These are phyloP conservation scores for Amyloporia xantha DNA, from an alignment of 768 basidiomycete species.

Conservation along the genomic window DNA sequence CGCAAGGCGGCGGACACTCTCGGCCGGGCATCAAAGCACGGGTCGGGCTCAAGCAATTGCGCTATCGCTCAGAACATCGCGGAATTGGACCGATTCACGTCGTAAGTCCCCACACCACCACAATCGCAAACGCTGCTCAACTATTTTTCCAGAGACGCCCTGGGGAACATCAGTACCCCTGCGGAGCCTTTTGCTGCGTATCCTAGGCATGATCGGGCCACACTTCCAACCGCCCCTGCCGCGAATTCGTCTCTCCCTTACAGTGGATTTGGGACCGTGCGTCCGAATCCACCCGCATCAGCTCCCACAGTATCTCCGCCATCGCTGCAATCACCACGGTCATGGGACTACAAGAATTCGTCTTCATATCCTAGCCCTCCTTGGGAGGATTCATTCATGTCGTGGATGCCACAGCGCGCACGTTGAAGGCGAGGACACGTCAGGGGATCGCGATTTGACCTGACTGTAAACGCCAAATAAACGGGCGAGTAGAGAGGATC, in stretches of 20 bases:
- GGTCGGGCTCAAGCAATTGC: conserved; percentile 25
- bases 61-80: conserved; percentile 38
- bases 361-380: conserved; percentile 26
- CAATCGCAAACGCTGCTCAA: background rate
- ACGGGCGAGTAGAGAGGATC: background rate
- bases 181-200: conserved; percentile 19
- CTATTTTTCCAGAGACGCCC: conserved; percentile 29
- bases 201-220: background rate
- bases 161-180: conserved; percentile 30
- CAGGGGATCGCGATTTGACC: background rate
- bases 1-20: conserved; percentile 53
- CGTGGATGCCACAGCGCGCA: conserved; percentile 52
- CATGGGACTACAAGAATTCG: conserved; percentile 17
- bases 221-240: background rate
- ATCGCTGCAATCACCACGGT: conserved; percentile 10
- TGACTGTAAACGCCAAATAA: background rate
- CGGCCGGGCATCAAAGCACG: conserved; percentile 37
- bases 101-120: conserved; percentile 31
- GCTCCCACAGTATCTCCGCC: conserved; percentile 13
- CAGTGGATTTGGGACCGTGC: conserved; percentile 1
- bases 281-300: background rate
- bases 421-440: conserved; percentile 9
- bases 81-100: conserved; percentile 46
- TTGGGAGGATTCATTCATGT: conserved; percentile 55
- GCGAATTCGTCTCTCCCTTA: background rate